Evolutionary conservation across 768 basidiomycete genomes (phyloP), one percentile per base, ranked within the genome.

Genomic region (Dioszegia aurantiaca): DNA sequence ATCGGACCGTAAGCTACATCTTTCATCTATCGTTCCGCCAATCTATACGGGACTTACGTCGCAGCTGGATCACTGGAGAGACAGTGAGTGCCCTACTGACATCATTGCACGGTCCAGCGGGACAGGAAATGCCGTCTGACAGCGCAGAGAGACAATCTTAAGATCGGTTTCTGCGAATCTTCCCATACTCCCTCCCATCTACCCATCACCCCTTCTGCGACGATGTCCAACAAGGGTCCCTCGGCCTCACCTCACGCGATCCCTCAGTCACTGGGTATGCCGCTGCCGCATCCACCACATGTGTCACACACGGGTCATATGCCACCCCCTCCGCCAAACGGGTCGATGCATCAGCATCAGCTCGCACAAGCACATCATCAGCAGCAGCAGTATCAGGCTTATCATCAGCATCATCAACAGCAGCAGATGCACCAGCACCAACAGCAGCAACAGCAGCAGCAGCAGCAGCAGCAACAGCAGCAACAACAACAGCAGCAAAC

Each of bases 331-430:
- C 6, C 27, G 5, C 21, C 26, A 3, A 31, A 28, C n/a, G 28
- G 28, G 12, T 8, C 26, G 26, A 23, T 47, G 46, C 46, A 47
- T 28, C 27, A 28, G 17, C 46, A 47, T 4, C 46, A 47, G 28
- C 26, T 47, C 11, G 26, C 46, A 3, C 46, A 47, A 19, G 27
- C 26, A 17, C 46, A 47, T 14, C 46, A 47, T 14, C 46, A 47
- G 14, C 46, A 47, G 12, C 44, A 45, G 26, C 44, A 47, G n/a
- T 47, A 47, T 45, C 46, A 47, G 30, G 46, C 46, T 9, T 47
- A 47, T 30, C 46, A 47, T n/a, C 46, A 47, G 17, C 46, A 47
- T 47, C 46, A 45, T 45, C 44, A 45, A 17, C 44, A 45, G 19
- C 11, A 10, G 41, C 6, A 11, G 19, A 9, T 11, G 41, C 41